Conservation (phyloP, 1,139 yeast genomes). For the Blastobotrys capitulatus region DNA sequence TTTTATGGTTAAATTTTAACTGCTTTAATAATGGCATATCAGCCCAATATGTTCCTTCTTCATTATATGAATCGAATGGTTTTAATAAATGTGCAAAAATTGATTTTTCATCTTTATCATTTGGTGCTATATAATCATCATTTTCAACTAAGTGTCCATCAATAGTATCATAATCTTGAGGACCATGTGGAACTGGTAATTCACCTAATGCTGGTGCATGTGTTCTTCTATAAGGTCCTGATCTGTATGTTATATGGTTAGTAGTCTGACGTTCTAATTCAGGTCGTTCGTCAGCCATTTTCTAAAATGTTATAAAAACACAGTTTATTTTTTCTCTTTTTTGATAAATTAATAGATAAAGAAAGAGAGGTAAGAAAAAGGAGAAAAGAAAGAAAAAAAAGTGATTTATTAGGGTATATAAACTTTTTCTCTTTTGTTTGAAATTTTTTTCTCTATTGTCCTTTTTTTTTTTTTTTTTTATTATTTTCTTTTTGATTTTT, state of each 20-base stretch:
- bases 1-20: slow-evolving; percentile 26
- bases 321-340: neutral
- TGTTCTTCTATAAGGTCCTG: slow-evolving; percentile 15
- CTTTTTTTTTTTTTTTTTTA: neutral
- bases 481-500: neutral
- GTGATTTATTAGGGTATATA: neutral
- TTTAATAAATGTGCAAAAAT: slow-evolving; percentile 31
- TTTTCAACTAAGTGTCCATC: slow-evolving; percentile 28
- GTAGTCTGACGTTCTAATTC: neutral
- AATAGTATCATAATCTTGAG: slow-evolving; percentile 32
- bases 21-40: slow-evolving; percentile 32
- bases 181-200: slow-evolving; percentile 36
- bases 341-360: neutral
- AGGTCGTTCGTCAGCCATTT: neutral
- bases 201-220: slow-evolving; percentile 33
- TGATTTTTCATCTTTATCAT: slow-evolving; percentile 32
- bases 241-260: neutral
- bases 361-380: neutral
- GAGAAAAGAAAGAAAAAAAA: neutral
- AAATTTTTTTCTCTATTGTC: neutral
- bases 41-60: slow-evolving; percentile 37
- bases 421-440: neutral
- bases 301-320: neutral
- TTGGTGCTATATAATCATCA: slow-evolving; percentile 20
- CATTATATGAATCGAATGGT: slow-evolving; percentile 31